Evolutionary conservation across 257 asterid species (phyloP), one percentile per base, ranked within the genome.

Genomic region (Plantago elongata): DNA sequence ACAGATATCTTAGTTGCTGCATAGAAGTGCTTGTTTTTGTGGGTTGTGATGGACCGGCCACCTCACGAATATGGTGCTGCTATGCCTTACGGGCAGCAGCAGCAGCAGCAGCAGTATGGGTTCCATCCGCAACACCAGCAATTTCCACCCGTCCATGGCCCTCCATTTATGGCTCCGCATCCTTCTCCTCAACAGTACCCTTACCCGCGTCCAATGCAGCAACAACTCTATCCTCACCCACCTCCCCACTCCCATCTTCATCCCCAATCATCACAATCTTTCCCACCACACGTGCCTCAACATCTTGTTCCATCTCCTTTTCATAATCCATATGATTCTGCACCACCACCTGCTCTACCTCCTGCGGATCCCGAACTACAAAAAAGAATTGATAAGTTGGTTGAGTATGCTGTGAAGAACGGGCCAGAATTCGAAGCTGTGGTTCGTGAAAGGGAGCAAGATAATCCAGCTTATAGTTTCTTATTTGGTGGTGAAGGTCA

Each of bases 401-500:
- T 82, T 17, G 99, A 92, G 69, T 92, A 92, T 81, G 82, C 93
- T 60, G 87, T 84, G 67, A 92, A 92, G 79, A 92, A 89, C 55
- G 99, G 97, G 51, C 99, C 99, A 0, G 99, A 86, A 71, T 89
- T 92, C 72, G 99, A 92, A 78, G 93, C 89, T 63, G 85, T 92
- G 84, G 93, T 92, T 46, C 95, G 99, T 51, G 97, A 92, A 71
- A 84, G 95, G 63, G 95, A 92, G 85, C 85, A 82, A 75, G 97
- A 92, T 55, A 92, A 92, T 76, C 97, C 99, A 13, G 94, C 84
- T 50, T 92, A 89, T 63, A 51, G 86, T 64, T 92, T 92, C 68
- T 90, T 92, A 45, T 92, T 92, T 71, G 97, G 97, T n/a, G 96
- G 99, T 5, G 99, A 92, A 57, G 99, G 99, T 64, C 89, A 89